A percentile compares a stretch with the other conserved stretches of the same genome.
Evolutionary conservation across 768 basidiomycete genomes (phyloP).

Genomic region (Coprinellus aureogranulatus): DNA sequence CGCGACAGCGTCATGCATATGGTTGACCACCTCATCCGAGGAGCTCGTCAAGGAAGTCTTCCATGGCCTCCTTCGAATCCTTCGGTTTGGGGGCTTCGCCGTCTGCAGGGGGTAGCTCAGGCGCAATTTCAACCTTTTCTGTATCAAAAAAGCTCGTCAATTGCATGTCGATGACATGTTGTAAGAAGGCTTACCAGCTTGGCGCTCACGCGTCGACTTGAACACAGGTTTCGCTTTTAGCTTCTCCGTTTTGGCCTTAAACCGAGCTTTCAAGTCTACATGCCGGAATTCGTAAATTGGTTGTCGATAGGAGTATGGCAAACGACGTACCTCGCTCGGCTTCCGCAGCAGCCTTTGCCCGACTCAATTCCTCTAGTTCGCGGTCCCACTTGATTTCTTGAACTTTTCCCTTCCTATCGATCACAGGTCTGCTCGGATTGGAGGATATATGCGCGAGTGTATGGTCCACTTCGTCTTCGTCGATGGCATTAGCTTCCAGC

Average conservation of each 20-base stretch:
- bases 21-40: too few relatives aligned
- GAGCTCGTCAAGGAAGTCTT: conserved; percentile 71
- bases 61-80: conserved; percentile 58
- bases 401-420: conserved; percentile 60
- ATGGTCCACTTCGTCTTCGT: conserved; percentile 62
- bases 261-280: conserved; percentile 58
- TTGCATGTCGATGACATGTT: conserved; percentile 5
- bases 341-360: conserved; percentile 72
- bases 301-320: not conserved
- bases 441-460: conserved; percentile 53
- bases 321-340: conserved; percentile 62
- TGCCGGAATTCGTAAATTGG: not conserved
- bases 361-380: conserved; percentile 59
- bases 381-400: conserved; percentile 68
- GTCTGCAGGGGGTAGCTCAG: conserved; percentile 46
- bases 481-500: conserved; percentile 29
- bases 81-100: conserved; percentile 21
- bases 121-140: conserved; percentile 39
- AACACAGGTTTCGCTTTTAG: conserved; percentile 31
- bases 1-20: too few relatives aligned
- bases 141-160: not conserved
- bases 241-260: conserved; percentile 53
- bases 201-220: conserved; percentile 28
- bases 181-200: conserved; percentile 31
- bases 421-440: conserved; percentile 13